Evolutionary conservation across 2,329 filamentous ascomycete species (phyloP).

Genomic region (Zymoseptoria crescenta): DNA sequence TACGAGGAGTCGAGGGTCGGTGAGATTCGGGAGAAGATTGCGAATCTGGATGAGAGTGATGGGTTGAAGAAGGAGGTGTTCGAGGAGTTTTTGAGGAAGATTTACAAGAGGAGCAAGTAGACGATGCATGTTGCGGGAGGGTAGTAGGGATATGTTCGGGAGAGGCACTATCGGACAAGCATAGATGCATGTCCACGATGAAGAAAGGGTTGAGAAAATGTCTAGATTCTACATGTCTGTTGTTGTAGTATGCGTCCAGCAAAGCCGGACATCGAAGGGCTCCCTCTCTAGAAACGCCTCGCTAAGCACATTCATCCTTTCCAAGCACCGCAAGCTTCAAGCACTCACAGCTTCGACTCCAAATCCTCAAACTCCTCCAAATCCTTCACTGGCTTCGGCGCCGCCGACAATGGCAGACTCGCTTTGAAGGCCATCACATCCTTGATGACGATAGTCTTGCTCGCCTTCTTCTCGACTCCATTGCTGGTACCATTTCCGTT

Average conservation of each 20-base stretch:
- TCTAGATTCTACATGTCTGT: not conserved
- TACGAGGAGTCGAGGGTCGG: conserved; percentile 82
- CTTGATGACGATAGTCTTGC: conserved; percentile 56
- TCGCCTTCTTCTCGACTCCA: conserved; percentile 38
- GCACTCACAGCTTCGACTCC: conserved; percentile 60
- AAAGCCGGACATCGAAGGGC: not conserved
- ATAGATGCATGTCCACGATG: too few relatives aligned
- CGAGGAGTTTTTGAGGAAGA: conserved; percentile 84
- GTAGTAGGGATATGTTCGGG: too few relatives aligned
- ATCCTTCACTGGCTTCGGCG: conserved; percentile 64
- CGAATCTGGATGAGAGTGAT: conserved; percentile 70
- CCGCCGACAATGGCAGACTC: conserved; percentile 61
- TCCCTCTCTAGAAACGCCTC: not conserved
- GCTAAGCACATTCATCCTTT: not conserved
- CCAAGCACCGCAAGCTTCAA: not conserved
- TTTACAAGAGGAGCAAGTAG: conserved; percentile 97
- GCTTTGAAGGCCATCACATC: conserved; percentile 79
- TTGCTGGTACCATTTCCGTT: conserved; percentile 29
- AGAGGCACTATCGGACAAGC: too few relatives aligned
- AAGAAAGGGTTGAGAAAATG: not conserved
- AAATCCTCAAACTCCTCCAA: conserved; percentile 79
- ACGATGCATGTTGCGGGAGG: conserved; percentile 7
- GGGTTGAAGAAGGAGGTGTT: conserved; percentile 89
- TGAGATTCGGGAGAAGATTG: conserved; percentile 71
- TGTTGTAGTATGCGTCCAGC: not conserved